These are phyloP conservation scores for Termitomyces sp. DNA, from an alignment of 1,284 basidiomycete genomes.

Conservation along the genomic window DNA sequence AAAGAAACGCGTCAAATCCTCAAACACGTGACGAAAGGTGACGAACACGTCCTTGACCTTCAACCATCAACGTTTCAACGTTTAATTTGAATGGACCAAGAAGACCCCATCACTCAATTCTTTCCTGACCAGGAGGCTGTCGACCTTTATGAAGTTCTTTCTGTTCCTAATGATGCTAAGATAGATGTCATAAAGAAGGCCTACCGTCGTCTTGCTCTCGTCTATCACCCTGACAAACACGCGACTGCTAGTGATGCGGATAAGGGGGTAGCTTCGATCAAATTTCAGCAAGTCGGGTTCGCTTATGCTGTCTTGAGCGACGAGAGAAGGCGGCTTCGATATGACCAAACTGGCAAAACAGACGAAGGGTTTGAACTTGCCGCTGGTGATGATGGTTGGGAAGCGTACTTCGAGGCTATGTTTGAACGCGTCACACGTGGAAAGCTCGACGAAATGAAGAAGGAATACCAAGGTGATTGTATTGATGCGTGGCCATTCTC, in stretches of 20 bases:
- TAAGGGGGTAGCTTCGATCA: slow-evolving; percentile 59
- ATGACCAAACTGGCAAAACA: slow-evolving; percentile 81
- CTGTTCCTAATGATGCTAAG: slow-evolving; percentile 48
- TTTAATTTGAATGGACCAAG: slow-evolving; percentile 48
- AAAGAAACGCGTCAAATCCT: too few relatives aligned
- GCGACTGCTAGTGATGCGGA: slow-evolving; percentile 52
- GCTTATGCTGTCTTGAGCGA: slow-evolving; percentile 86
- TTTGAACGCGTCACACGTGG: slow-evolving; percentile 83
- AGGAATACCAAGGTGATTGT: slow-evolving; percentile 79
- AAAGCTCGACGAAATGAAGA: slow-evolving; percentile 86
- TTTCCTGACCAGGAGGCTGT: slow-evolving; percentile 67
- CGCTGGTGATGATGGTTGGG: slow-evolving; percentile 85
- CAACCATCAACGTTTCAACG: not conserved
- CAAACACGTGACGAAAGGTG: too few relatives aligned
- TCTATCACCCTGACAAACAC: slow-evolving; percentile 88
- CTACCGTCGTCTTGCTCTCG: slow-evolving; percentile 79
- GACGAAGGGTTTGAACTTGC: slow-evolving; percentile 71
- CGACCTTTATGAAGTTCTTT: slow-evolving; percentile 74
- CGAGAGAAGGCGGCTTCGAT: slow-evolving; percentile 66
- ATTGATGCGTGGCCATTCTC: slow-evolving; percentile 5
- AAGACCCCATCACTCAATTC: slow-evolving; percentile 74
- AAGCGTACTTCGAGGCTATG: slow-evolving; percentile 85
- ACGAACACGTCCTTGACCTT: slow-evolving; percentile 2
- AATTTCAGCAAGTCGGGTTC: slow-evolving; percentile 89
- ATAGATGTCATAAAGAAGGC: slow-evolving; percentile 73